Base-by-base conservation (phyloP, 1,284 basidiomycete genomes). In the Trametes pubescens region DNA sequence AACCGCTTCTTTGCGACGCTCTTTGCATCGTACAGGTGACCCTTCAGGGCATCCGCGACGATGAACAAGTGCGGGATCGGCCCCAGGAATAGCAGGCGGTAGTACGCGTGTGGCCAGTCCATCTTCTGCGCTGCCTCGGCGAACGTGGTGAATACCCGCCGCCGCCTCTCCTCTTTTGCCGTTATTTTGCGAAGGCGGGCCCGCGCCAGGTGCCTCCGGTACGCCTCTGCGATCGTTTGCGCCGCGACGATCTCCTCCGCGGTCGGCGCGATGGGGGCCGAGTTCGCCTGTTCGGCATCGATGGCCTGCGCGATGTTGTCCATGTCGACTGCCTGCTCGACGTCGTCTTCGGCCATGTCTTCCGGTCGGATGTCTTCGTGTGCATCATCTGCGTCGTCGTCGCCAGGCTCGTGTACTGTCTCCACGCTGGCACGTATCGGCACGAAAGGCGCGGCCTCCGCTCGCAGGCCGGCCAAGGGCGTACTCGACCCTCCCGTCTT, bases 21-120 rank as follows among this genome's bases (percentile, higher is more conserved):
- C 69, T 82, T 84, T 21, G 69, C 67, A 1, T 72, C 65, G 38
- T 73, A 64, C 1, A 77, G 69, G 24, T 75, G 59, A 0, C 65
- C 43, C 56, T 65, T 72, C 11, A 78, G 73, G 22, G 73, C 69
- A 26, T 85, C 79, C 21, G 87, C 75, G 62, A 78, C 83, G 3
- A 81, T 71, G 24, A 85, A 74, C 4, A 84, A 71, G 65, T 80
- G 81, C 0, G 86, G 84, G 5, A 88, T 73, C 7, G 83, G 80
- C 1, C 84, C 84, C 2, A 85, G 75, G 70, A 82, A 84, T 16
- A 84, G 72, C 2, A 75, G 61, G 21, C 79, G 79, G 66, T 87
- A 86, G 22, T 63, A 68, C 13, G 65, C 69, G 26, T 61, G 54
- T 9, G 74, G 64, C 80, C 81, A 82, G 5, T 71, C 66, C n/a